phyloP scores from a whole-genome alignment of 208 protist genomes.

The Leishmania aethiopica region DNA sequence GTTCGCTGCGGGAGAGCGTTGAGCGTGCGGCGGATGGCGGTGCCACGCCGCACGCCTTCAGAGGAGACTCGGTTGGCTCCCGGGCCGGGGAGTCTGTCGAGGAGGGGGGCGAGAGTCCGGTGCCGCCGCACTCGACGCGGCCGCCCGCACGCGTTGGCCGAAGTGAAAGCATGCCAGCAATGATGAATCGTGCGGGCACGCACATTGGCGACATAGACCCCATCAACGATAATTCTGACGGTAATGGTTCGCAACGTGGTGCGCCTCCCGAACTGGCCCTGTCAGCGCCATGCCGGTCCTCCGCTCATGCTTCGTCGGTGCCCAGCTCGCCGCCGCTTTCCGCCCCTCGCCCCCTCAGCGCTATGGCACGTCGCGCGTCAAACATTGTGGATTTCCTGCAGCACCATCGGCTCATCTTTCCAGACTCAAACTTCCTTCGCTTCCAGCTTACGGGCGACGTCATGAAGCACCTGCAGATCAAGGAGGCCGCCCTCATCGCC shows the following conservation, averaged over 20 bases:
- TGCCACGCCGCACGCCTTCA: background rate
- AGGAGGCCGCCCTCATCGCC: conserved; percentile 20
- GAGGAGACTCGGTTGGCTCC: background rate
- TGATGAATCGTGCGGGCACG: background rate
- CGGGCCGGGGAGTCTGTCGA: background rate
- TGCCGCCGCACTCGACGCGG: conserved; percentile 15
- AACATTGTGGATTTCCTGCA: conserved; percentile 48
- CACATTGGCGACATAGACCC: background rate
- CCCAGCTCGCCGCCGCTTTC: background rate
- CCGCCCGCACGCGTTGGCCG: background rate
- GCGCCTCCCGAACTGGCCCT: background rate
- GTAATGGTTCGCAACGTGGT: background rate
- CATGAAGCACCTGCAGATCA: conserved; percentile 28
- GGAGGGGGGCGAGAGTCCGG: conserved; percentile 15
- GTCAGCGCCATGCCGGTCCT: background rate
- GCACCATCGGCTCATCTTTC: conserved; percentile 52
- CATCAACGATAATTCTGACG: background rate
- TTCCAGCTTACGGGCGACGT: conserved; percentile 50
- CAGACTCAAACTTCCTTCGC: conserved; percentile 62
- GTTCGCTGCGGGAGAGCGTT: conserved; percentile 1
- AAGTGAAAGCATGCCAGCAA: background rate
- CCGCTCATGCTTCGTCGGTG: background rate
- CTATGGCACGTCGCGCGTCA: conserved; percentile 18
- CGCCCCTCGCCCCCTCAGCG: conserved; percentile 14
- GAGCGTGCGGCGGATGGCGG: background rate